Conservation (phyloP, 306 rosid species). For the Psophocarpus tetragonolobus region DNA sequence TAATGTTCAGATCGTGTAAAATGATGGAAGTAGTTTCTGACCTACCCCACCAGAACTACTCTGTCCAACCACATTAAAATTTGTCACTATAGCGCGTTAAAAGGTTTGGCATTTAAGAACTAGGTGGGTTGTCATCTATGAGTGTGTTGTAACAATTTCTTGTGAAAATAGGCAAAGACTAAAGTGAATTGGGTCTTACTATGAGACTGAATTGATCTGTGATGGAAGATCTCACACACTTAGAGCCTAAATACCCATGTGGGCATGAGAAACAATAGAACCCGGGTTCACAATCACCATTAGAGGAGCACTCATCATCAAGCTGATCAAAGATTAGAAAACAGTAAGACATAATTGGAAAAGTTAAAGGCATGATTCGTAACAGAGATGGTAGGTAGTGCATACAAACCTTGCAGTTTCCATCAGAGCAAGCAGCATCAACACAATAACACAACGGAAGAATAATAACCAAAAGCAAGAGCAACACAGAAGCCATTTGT, state of each 20-base stretch:
- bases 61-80: neutral
- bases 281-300: conserved; percentile 65
- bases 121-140: neutral
- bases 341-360: neutral
- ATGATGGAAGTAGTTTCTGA: neutral
- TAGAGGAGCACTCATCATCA: conserved; percentile 55
- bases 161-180: neutral
- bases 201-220: conserved; percentile 74
- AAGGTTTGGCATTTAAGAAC: neutral
- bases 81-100: neutral
- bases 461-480: conserved; percentile 22
- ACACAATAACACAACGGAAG: conserved; percentile 23
- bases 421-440: conserved; percentile 57
- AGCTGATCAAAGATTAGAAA: conserved; percentile 42
- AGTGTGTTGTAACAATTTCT: neutral
- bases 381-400: neutral
- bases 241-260: conserved; percentile 44
- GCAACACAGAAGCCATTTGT: conserved; percentile 26
- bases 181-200: conserved; percentile 37
- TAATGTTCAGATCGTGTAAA: neutral
- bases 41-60: neutral
- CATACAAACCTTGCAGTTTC: conserved; percentile 61
- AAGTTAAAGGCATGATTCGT: neutral
- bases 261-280: conserved; percentile 61
- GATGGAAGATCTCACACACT: conserved; percentile 64